Conservation (phyloP, 345 rosid genomes). For the Psidium friedrichsthalianum region DNA sequence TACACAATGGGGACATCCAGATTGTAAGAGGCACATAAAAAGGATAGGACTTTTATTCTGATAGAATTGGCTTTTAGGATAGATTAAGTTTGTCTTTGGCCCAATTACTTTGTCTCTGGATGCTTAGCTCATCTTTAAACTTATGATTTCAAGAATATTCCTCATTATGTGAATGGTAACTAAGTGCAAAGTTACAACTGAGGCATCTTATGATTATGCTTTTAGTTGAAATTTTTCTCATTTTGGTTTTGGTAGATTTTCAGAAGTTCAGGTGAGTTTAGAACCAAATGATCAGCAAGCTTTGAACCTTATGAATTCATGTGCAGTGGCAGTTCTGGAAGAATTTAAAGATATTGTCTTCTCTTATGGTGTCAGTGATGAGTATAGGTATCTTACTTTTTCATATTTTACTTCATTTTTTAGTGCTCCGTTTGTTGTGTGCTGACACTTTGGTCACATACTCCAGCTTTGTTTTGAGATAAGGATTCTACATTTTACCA, state of each 20-base stretch:
- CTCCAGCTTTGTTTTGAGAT: conserved; percentile 69
- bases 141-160: background rate
- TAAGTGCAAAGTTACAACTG: background rate
- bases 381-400: conserved; percentile 49
- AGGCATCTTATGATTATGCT: background rate
- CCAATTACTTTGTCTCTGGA: background rate
- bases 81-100: background rate
- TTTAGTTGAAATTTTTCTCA: background rate
- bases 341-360: conserved; percentile 64
- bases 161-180: background rate
- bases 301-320: conserved; percentile 81
- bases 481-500: conserved; percentile 45
- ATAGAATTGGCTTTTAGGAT: background rate
- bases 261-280: conserved; percentile 70
- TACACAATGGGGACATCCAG: background rate
- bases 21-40: background rate
- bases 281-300: conserved; percentile 88
- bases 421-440: background rate
- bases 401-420: background rate
- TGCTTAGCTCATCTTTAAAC: background rate
- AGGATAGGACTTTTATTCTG: background rate
- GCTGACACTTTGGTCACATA: background rate
- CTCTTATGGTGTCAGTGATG: conserved; percentile 85
- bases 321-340: conserved; percentile 62
- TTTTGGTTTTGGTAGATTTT: conserved; percentile 52